Evolutionary conservation across 2,329 filamentous ascomycete genomes (phyloP).

Genomic region (Fusarium nisikadoi): DNA sequence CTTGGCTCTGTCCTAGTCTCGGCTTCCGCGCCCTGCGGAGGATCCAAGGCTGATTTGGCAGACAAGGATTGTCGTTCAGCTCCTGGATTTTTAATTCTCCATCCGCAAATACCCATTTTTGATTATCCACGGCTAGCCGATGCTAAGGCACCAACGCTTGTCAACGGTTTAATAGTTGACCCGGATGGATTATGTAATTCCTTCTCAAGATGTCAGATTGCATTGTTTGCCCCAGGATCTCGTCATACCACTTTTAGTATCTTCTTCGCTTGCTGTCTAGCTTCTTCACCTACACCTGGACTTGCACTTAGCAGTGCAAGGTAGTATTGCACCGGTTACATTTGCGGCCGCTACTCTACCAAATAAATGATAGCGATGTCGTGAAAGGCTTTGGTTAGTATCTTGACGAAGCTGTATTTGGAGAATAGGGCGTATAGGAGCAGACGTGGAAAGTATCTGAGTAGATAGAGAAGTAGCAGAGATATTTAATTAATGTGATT

Average conservation of each 20-base stretch:
- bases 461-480: too few species aligned
- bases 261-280: background rate
- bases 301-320: fast-evolving
- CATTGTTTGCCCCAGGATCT: fast-evolving
- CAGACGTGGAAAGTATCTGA: too few species aligned
- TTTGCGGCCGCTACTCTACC: too few species aligned
- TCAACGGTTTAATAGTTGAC: fast-evolving
- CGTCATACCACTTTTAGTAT: fast-evolving
- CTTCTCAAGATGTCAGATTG: fast-evolving
- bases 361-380: fast-evolving
- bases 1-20: background rate
- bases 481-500: too few species aligned
- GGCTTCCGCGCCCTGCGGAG: background rate
- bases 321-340: fast-evolving
- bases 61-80: background rate
- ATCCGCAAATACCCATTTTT: background rate
- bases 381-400: too few species aligned
- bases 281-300: background rate
- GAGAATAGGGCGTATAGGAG: too few species aligned
- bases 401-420: too few species aligned
- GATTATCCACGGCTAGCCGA: background rate
- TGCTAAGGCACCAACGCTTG: background rate
- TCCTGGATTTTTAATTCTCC: background rate
- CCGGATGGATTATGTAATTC: background rate
- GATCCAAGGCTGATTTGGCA: background rate